Conservation (phyloP, 176 grass and related monocot genomes). For the Oryza brachyantha region DNA sequence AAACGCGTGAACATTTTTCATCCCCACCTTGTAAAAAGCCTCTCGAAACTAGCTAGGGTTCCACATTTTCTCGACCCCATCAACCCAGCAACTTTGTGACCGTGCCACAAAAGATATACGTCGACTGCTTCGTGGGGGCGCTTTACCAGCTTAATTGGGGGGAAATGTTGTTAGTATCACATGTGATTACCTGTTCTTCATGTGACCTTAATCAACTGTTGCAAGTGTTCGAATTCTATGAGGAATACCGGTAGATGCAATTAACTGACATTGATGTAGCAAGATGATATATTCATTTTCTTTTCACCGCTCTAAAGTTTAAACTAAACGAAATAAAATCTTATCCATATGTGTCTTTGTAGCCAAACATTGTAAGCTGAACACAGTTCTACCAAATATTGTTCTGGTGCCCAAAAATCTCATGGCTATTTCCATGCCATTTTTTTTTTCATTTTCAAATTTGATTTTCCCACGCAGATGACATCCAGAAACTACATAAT, state of each 20-base stretch:
- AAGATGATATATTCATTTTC: background rate
- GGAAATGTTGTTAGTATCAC: conserved; percentile 21
- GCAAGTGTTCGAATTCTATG: background rate
- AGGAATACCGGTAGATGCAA: background rate
- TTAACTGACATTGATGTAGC: background rate
- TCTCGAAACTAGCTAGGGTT: too few relatives aligned
- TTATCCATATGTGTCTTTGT: background rate
- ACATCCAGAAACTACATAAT: background rate
- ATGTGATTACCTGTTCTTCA: conserved; percentile 6
- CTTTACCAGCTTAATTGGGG: background rate
- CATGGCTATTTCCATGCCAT: background rate
- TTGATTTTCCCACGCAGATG: background rate
- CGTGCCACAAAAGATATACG: too few relatives aligned
- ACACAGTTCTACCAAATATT: background rate
- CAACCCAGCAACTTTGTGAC: too few relatives aligned
- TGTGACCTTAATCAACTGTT: background rate
- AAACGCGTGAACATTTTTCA: too few relatives aligned
- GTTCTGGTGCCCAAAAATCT: background rate
- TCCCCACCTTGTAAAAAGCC: too few relatives aligned
- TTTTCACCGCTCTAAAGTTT: background rate
- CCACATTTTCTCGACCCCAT: too few relatives aligned
- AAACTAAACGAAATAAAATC: background rate
- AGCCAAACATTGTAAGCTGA: background rate
- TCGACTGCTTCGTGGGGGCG: background rate
- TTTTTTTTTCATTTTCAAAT: background rate